These are phyloP conservation scores for Candolleomyces eurysporus DNA, from an alignment of 768 basidiomycete species.

Conservation along the genomic window DNA sequence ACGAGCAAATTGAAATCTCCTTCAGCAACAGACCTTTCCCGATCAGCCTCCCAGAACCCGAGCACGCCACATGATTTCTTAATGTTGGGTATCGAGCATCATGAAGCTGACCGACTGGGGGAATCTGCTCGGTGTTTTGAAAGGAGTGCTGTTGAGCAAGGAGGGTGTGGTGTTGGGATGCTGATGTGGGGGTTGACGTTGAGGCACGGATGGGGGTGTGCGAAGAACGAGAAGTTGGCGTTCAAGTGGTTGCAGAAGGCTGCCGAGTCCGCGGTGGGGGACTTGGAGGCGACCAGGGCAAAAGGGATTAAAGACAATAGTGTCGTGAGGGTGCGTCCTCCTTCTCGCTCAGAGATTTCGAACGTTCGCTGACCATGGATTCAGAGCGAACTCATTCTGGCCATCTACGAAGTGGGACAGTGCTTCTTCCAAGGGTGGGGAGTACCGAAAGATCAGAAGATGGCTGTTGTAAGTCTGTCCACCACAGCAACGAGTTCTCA, in stretches of 20 bases:
- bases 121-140: slow-evolving; percentile 77
- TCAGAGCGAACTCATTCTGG: slow-evolving; percentile 79
- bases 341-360: background rate
- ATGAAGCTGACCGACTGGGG: slow-evolving; percentile 67
- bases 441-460: slow-evolving; percentile 80
- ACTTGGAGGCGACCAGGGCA: slow-evolving; percentile 62
- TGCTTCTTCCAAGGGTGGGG: slow-evolving; percentile 96
- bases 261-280: slow-evolving; percentile 75
- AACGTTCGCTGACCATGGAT: background rate
- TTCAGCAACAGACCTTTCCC: background rate
- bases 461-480: slow-evolving; percentile 69
- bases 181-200: slow-evolving; percentile 87
- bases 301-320: slow-evolving; percentile 46
- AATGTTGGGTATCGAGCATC: slow-evolving; percentile 73
- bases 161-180: slow-evolving; percentile 89
- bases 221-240: slow-evolving; percentile 73
- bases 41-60: slow-evolving; percentile 13
- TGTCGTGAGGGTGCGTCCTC: slow-evolving; percentile 48
- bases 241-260: slow-evolving; percentile 84
- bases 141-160: slow-evolving; percentile 65
- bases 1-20: too few species aligned
- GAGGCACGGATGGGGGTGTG: slow-evolving; percentile 86
- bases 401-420: slow-evolving; percentile 90
- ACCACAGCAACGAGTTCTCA: background rate
- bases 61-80: slow-evolving; percentile 64